Evolutionary conservation across 257 asterid species (phyloP).

Genomic region (Cruciata laevipes): DNA sequence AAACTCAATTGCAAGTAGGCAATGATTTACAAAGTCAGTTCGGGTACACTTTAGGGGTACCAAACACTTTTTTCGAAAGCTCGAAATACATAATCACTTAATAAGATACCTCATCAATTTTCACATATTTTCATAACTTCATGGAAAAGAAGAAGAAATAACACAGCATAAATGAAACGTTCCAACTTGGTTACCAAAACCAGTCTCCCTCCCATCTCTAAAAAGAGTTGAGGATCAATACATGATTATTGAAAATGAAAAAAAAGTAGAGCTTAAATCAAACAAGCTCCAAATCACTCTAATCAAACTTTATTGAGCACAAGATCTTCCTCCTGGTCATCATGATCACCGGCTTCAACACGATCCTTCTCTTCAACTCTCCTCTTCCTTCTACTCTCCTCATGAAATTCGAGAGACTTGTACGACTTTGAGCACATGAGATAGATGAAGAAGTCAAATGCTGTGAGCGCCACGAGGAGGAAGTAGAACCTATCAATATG

Average conservation of each 20-base stretch:
- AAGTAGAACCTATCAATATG: conserved; percentile 61
- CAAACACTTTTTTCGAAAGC: no score
- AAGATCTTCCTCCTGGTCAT: conserved; percentile 4
- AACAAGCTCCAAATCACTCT: not conserved
- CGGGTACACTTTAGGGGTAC: no score
- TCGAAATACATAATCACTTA: no score
- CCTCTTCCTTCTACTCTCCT: not conserved
- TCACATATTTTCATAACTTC: no score
- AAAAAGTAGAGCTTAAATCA: not conserved
- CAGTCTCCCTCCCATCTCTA: no score
- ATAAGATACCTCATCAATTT: no score
- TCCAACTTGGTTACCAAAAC: no score
- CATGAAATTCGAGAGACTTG: conserved; percentile 23
- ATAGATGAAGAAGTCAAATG: conserved; percentile 40
- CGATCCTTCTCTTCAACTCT: not conserved
- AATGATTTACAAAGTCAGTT: no score
- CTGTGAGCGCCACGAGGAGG: conserved; percentile 40
- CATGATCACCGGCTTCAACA: not conserved
- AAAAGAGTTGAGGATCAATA: no score
- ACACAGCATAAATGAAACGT: no score
- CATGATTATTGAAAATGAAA: not conserved
- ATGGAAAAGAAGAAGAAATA: no score
- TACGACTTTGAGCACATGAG: conserved; percentile 54
- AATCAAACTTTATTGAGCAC: conserved; percentile 27
- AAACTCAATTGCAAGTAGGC: no score